Evolutionary conservation across 768 basidiomycete species (phyloP), one percentile per base, ranked within the genome.

Genomic region (Termitomyces titanicus): DNA sequence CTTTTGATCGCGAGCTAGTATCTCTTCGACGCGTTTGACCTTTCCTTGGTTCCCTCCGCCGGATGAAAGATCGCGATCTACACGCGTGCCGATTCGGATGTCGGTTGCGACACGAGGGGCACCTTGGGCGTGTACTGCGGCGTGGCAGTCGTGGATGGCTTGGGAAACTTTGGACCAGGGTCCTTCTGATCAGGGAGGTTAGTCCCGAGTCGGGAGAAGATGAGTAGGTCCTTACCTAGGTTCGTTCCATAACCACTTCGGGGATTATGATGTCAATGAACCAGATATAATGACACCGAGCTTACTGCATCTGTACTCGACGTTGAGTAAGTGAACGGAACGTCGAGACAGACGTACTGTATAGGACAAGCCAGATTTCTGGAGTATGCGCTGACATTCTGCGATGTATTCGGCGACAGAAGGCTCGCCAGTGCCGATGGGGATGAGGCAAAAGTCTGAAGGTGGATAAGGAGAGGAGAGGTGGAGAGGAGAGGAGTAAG

Each of bases 21-120:
- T 91, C 45, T 86, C 86, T 61, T 89, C 78, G 8, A 98, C 94
- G 25, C 94, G 81, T 48, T 77, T 75, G 15, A 97, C 81, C 67
- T 98, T 98, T 51, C 73, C 74, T 20, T 83, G 83, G 61, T 97
- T 97, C 7, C 88, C 93, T 42, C 81, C 75, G 5, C 86, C 88
- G 1, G 79, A 76, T 5, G 72, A 69, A 17, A 86, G 78, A 37
- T 79, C 73, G 56, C 85, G 81, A 70, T 95, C 81, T 22, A 81
- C 79, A 44, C 95, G 84, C 1, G 96, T 98, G 40, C 96, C 96
- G 51, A 98, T 95, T 25, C 96, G 87, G 56, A 98, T 89, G 72
- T 98, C 95, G 12, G 95, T 96, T 11, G 91, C 91, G 51, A 94
- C 80, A 49, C 88, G 83, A 15, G 84, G 83, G 0, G 82, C 80